Evolutionary conservation across 169 alveolate species (phyloP).

Genomic region (Babesia divergens): DNA sequence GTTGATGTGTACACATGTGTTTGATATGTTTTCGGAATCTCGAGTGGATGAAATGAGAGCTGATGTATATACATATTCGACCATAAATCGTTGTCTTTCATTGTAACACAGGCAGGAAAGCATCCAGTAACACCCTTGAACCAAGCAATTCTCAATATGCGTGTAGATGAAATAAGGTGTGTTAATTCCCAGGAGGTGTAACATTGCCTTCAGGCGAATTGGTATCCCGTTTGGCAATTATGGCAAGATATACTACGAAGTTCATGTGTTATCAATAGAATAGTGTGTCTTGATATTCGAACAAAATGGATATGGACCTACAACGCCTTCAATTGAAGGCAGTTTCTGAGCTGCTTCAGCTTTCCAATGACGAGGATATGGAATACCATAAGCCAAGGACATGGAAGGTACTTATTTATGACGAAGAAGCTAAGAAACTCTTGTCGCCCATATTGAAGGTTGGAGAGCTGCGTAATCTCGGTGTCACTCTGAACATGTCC

Average conservation of each 20-base stretch:
- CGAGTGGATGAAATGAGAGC: too few species aligned
- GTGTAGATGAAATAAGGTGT: slow-evolving; percentile 73
- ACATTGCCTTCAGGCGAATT: slow-evolving; percentile 57
- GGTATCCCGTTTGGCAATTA: slow-evolving; percentile 69
- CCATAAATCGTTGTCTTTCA: not conserved
- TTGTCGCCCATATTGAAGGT: slow-evolving; percentile 79
- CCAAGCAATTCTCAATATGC: slow-evolving; percentile 70
- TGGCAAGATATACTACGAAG: slow-evolving; percentile 72
- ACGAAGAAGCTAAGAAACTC: slow-evolving; percentile 73
- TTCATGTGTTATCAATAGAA: slow-evolving; percentile 48
- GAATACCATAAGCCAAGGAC: slow-evolving; percentile 68
- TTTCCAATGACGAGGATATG: slow-evolving; percentile 51
- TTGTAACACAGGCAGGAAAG: slow-evolving; percentile 64
- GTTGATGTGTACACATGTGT: not conserved
- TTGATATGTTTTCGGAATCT: too few species aligned
- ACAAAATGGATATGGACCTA: slow-evolving; percentile 43
- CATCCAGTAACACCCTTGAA: slow-evolving; percentile 69
- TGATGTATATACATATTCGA: not conserved
- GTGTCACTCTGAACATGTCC: slow-evolving; percentile 80
- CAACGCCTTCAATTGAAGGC: slow-evolving; percentile 41
- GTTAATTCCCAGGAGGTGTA: not conserved
- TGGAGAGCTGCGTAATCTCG: slow-evolving; percentile 82
- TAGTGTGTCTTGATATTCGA: not conserved
- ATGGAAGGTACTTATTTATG: slow-evolving; percentile 83
- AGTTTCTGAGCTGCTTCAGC: slow-evolving; percentile 42